A percentile compares a stretch with the other conserved stretches of the same genome.
Evolutionary conservation across 2,329 filamentous ascomycete genomes (phyloP).

Genomic region (Arthroderma sp.): DNA sequence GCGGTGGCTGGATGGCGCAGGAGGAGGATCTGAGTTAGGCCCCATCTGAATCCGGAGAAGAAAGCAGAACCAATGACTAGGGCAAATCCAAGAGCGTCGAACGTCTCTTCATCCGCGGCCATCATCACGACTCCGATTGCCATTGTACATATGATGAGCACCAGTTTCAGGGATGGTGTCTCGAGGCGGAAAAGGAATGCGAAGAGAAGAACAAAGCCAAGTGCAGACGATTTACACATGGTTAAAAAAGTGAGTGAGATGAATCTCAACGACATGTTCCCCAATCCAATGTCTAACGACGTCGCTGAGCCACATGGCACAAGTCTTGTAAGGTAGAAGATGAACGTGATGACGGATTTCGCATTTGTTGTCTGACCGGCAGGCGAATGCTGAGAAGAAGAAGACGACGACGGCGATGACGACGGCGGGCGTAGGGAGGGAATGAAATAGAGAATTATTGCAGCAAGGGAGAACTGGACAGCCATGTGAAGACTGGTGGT

Average conservation of each 20-base stretch:
- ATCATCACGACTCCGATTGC: conserved; percentile 91
- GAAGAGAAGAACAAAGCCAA: conserved; percentile 90
- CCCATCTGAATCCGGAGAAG: conserved; percentile 95
- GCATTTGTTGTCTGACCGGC: conserved; percentile 24
- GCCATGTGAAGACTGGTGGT: conserved; percentile 93
- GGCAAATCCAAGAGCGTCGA: conserved; percentile 72
- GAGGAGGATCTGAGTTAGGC: conserved; percentile 91
- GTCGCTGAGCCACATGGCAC: conserved; percentile 86
- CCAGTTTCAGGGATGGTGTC: conserved; percentile 69
- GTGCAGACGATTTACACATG: conserved; percentile 96
- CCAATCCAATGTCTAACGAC: conserved; percentile 86
- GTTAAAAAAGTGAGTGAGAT: conserved; percentile 97
- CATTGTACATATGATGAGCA: conserved; percentile 82
- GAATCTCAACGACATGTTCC: conserved; percentile 90
- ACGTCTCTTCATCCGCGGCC: conserved; percentile 89
- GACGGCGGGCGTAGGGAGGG: conserved; percentile 60
- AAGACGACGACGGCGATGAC: neutral
- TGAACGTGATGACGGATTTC: conserved; percentile 39
- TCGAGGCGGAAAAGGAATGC: conserved; percentile 91
- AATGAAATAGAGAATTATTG: conserved; percentile 64
- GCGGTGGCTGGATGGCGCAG: conserved; percentile 87
- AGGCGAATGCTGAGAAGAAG: neutral
- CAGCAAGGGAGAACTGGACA: conserved; percentile 75
- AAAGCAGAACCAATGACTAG: conserved; percentile 89
- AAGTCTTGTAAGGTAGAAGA: conserved; percentile 86